Base-by-base conservation (phyloP, 495 filamentous ascomycete genomes). In the Penicillium paradoxum region DNA sequence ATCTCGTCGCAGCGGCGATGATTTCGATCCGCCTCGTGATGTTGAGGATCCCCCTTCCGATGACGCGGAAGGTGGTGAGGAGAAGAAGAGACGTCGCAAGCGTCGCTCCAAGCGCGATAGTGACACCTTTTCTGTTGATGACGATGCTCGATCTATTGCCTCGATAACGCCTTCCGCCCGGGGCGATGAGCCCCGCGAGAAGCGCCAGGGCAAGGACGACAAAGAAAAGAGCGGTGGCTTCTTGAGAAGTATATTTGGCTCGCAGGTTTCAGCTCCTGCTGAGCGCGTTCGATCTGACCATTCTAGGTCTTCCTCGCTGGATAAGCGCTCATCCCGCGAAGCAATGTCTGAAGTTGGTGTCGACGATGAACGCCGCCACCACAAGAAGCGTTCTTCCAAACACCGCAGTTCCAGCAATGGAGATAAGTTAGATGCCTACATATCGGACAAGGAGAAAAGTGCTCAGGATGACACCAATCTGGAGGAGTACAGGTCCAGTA, bases 331-430 rank as follows among this genome's bases (percentile, higher is more conserved):
- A 10, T 62, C 67, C 33, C 65, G 68, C n/a, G 70, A 76, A 33
- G 64, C 66, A 3, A 63, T 69, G 19, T 74, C 72, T 5, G 73
- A 76, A 53, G 59, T 64, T 43, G 71, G 63, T 9, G 39, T 66
- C 45, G 71, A 73, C 15, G 73, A 76, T 45, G 63, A 66, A 49
- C 64, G 53, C 64, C 76, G 65, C 60, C 66, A 52, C 54, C 76
- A 68, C 34, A 78, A 80, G 67, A 73, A 74, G 52, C 67, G 55
- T 22, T 68, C 66, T 30, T 71, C 71, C 5, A 63, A 62, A 32
- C 62, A 61, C 34, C 60, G 64, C 42, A 74, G 67, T 54, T 71
- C 69, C 43, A 70, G 63, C 33, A 61, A 67, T 52, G 68, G 56
- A 7, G 63, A 62, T 6, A 59, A 58, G 13, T 29, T 65, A 29